Percentiles rank a stretch among this genome's conserved stretches.
These are phyloP conservation scores for Thalassiosira hispida DNA, from an alignment of 352 stramenopile genomes.

Conservation along the genomic window DNA sequence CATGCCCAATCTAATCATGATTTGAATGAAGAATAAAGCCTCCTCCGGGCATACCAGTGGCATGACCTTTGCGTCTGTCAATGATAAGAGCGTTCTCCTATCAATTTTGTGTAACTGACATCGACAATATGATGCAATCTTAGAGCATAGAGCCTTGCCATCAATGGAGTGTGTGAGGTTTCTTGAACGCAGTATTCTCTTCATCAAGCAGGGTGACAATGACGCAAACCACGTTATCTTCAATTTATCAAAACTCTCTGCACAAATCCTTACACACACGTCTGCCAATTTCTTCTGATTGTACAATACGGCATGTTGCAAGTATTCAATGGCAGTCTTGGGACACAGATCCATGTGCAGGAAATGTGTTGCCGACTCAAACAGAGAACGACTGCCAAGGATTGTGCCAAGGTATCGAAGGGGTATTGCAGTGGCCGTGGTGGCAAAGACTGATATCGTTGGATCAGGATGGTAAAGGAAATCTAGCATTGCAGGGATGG, in stretches of 20 bases:
- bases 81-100: conserved; percentile 24
- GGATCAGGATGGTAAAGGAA: conserved; percentile 39
- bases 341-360: conserved; percentile 39
- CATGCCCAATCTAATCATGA: conserved; percentile 43
- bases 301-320: conserved; percentile 40
- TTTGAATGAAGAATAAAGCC: conserved; percentile 58
- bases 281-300: conserved; percentile 42
- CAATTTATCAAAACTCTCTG: conserved; percentile 46
- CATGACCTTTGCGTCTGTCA: conserved; percentile 52
- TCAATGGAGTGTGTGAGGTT: conserved; percentile 36
- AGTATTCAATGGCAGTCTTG: conserved; percentile 40
- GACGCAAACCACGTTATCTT: conserved; percentile 40
- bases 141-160: conserved; percentile 35
- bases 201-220: conserved; percentile 38
- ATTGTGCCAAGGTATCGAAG: conserved; percentile 37
- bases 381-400: conserved; percentile 39
- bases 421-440: conserved; percentile 34
- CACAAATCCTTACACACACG: conserved; percentile 44
- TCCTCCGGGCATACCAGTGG: conserved; percentile 48
- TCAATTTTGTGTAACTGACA: conserved; percentile 52
- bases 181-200: conserved; percentile 39
- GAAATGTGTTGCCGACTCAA: conserved; percentile 41
- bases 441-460: conserved; percentile 30
- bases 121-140: conserved; percentile 59
- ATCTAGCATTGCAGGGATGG: conserved; percentile 41